Evolutionary conservation across 1,284 basidiomycete genomes (phyloP).

Genomic region (Boletus mariae): DNA sequence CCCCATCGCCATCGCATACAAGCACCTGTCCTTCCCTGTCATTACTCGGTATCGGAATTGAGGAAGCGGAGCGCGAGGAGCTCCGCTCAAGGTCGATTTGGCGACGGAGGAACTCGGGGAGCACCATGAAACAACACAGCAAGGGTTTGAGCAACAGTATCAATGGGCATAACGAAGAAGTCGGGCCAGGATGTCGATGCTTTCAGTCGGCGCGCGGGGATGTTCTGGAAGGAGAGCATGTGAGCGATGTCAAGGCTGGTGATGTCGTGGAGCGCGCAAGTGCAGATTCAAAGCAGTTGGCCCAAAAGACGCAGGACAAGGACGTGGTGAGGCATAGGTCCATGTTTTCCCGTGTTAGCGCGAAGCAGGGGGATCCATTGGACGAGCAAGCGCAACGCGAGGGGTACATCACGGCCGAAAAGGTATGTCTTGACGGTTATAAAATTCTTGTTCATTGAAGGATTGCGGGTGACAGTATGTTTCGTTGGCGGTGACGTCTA

Average conservation of each 20-base stretch:
- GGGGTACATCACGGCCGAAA: slow-evolving; percentile 22
- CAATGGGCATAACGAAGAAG: not conserved
- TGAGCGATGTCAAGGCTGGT: not conserved
- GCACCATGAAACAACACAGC: slow-evolving; percentile 7
- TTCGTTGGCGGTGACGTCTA: slow-evolving; percentile 29
- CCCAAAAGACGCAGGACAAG: slow-evolving; percentile 1
- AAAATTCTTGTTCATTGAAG: not conserved
- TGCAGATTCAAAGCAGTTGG: not conserved
- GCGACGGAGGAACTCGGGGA: slow-evolving; percentile 13
- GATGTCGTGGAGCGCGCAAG: not conserved
- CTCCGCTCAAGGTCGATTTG: slow-evolving; percentile 21
- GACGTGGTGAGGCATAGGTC: slow-evolving; percentile 14
- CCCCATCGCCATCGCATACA: slow-evolving; percentile 19
- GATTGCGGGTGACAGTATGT: slow-evolving; percentile 16
- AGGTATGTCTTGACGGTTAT: slow-evolving; percentile 5
- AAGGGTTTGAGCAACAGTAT: slow-evolving; percentile 1
- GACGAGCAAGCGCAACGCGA: slow-evolving; percentile 15
- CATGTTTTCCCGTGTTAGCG: slow-evolving; percentile 12
- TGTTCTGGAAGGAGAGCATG: not conserved
- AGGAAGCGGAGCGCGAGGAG: slow-evolving; percentile 24
- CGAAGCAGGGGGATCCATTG: slow-evolving; percentile 6
- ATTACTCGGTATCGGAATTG: slow-evolving; percentile 25
- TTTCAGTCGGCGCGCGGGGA: not conserved
- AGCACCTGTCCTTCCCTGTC: slow-evolving; percentile 18
- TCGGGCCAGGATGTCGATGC: not conserved